These are phyloP conservation scores for Sphenostylis stenocarpa DNA, from an alignment of 306 rosid species.

Conservation along the genomic window DNA sequence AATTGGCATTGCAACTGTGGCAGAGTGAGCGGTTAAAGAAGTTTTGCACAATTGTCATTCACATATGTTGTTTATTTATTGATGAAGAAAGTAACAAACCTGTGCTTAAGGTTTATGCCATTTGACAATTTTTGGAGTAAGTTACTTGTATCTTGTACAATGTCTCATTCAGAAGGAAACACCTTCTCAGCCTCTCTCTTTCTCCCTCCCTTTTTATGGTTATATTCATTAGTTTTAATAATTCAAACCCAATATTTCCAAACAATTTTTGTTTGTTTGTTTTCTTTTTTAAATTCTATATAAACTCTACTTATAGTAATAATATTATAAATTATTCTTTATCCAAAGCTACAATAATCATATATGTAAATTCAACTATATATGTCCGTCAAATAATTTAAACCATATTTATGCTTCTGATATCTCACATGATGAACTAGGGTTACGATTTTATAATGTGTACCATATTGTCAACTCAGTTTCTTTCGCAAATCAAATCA, in stretches of 20 bases:
- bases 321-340: no score
- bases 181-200: not conserved
- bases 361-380: no score
- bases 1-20: conserved; percentile 9
- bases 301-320: no score
- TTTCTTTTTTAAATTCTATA: no score
- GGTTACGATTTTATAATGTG: no score
- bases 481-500: not conserved
- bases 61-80: conserved; percentile 19
- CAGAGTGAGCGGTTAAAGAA: conserved; percentile 17
- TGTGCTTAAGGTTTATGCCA: conserved; percentile 33
- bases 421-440: no score
- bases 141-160: conserved; percentile 28
- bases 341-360: no score
- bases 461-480: not conserved
- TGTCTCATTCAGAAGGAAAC: conserved; percentile 21
- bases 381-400: no score
- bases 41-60: conserved; percentile 17
- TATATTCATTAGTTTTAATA: not conserved
- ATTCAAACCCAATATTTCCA: no score
- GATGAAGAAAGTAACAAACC: conserved; percentile 28
- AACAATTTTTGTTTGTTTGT: no score
- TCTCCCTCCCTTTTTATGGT: not conserved
- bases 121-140: conserved; percentile 34
- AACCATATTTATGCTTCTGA: no score